Evolutionary conservation across 1,284 basidiomycete genomes (phyloP), one percentile per base, ranked within the genome.

Genomic region (Cryptococcus sp.): DNA sequence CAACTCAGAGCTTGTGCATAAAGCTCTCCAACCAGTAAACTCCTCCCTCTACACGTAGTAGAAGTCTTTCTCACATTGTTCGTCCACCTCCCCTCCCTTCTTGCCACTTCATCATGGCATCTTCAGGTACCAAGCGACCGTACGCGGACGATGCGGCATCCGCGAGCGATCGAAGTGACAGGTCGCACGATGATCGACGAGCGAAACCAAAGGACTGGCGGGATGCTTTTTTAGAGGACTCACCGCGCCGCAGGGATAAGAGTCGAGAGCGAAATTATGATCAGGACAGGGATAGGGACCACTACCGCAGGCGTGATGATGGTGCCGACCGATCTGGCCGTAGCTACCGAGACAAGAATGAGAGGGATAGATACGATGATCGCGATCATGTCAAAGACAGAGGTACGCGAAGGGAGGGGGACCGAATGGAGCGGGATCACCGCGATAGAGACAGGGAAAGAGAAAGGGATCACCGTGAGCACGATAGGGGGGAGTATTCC

Each of bases 121-220:
- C 63, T 26, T 64, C 70, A 64, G 68, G 70, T 51, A 57, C 46
- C 22, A 73, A 73, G 54, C 64, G 70, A 29, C 64, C 68, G 3
- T 61, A 68, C 53, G 61, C 56, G 16, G 61, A 60, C 53, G 59
- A 61, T 7, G 80, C 81, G 55, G 68, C 77, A 50, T 79, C 82
- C 66, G 25, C 55, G 16, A 50, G 48, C 39, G 58, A 58, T 25
- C 50, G 55, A 38, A 56, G 55, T 44, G 62, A 63, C 34, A 50
- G 54, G 43, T 52, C 51, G n/a, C 46, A 63, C 5, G 59, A 61
- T 39, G 87, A 87, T 65, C 80, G 85, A 68, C 64, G 85, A 85
- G 54, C 55, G 22, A 86, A 87, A 53, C 80, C 83, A 0, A 83
- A 82, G 63, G 87, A 91, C 72, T 88, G 88, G 87, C 80, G 87